phyloP scores from a whole-genome alignment of 768 basidiomycete species.

The Erythrobasidium yunnanense region DNA sequence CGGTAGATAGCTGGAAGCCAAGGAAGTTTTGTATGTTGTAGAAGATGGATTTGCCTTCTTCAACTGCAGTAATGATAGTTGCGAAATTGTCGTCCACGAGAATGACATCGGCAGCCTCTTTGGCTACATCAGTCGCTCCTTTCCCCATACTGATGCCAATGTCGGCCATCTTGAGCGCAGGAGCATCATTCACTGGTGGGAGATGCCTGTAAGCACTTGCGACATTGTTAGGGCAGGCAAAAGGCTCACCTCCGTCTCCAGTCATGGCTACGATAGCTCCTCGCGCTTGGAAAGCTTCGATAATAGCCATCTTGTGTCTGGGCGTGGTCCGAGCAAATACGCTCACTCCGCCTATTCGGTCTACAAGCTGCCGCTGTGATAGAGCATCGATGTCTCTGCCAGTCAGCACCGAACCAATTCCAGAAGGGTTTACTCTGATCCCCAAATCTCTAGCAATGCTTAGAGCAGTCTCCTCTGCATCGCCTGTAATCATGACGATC shows the following conservation, averaged over 20 bases:
- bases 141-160: conserved; percentile 97
- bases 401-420: conserved; percentile 50
- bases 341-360: conserved; percentile 65
- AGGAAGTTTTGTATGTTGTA: conserved; percentile 98
- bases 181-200: conserved; percentile 62
- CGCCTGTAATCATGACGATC: conserved; percentile 97
- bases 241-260: conserved; percentile 67
- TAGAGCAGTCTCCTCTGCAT: conserved; percentile 79
- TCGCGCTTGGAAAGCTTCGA: conserved; percentile 79
- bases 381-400: conserved; percentile 76
- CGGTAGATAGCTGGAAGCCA: conserved; percentile 91
- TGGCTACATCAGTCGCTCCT: conserved; percentile 96
- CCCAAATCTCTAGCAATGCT: conserved; percentile 80
- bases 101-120: conserved; percentile 94
- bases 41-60: conserved; percentile 72
- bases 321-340: conserved; percentile 95
- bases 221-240: neutral
- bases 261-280: conserved; percentile 95
- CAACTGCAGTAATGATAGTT: conserved; percentile 79
- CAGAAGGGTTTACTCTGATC: conserved; percentile 51
- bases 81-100: conserved; percentile 95
- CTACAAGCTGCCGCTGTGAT: conserved; percentile 66
- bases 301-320: conserved; percentile 93
- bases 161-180: conserved; percentile 93
- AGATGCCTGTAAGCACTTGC: neutral